Base-by-base conservation (phyloP, 768 basidiomycete species). In the Trametes cinnabarina region DNA sequence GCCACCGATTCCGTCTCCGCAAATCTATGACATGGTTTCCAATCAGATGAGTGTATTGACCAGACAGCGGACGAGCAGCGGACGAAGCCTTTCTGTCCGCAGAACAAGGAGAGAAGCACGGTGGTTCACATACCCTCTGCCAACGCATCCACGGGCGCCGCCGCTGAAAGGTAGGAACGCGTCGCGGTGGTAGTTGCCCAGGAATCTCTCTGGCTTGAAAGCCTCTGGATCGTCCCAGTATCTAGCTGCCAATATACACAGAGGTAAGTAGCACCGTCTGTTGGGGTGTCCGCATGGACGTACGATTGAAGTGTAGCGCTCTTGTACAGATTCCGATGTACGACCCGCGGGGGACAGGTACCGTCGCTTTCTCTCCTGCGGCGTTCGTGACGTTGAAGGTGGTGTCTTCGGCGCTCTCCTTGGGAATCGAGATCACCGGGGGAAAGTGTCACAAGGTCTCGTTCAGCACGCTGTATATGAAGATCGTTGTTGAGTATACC, bases 131-230 rank as follows among this genome's bases (percentile, higher is more conserved):
- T n/a, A 71, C 78, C 73, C 75, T 55, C 77, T 70, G 40, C 79
- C 79, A 22, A 80, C 63, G 65, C 79, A 82, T 28, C 74, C 74
- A 8, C 80, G 72, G n/a, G 74, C 51, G 72, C 80, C 80, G 43
- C 66, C 71, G 52, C 77, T 80, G 64, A 83, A 83, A 3, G 82
- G 80, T 25, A 81, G 37, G 63, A 82, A 83, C 0, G 82, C 83
- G 62, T 83, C 82, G 34, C 76, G 72, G 20, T 78, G 75, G 77
- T 79, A 84, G 46, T 82, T 77, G 34, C 72, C 74, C n/a, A 82
- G 67, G 71, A 83, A 83, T 7, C 82, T 74, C 25, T 73, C 72
- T 0, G 76, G 76, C 20, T 68, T 71, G 65, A 76, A 77, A 12
- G 57, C 62, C 22, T 67, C 42, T 1, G 76, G 75, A 28, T 76